Conservation (phyloP, 2,329 filamentous ascomycete genomes). For the Tolypocladium pustulatum region DNA sequence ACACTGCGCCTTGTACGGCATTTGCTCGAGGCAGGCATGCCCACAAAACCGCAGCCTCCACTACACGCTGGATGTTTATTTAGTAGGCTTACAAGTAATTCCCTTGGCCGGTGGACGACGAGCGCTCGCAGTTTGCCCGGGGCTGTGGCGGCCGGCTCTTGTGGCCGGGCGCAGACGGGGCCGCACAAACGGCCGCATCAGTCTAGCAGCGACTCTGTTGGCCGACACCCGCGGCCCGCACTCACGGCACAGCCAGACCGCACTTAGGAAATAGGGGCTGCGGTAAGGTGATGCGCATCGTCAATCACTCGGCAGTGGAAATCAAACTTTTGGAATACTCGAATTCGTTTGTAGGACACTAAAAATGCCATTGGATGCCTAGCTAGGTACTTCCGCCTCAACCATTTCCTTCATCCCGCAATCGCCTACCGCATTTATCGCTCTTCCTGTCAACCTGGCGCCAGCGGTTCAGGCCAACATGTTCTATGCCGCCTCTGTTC, state of each 20-base stretch:
- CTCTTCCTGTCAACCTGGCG: not conserved
- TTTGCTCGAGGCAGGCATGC: not conserved
- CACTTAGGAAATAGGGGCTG: not conserved
- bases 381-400: not conserved
- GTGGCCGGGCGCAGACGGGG: constrained; percentile 1
- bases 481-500: not conserved
- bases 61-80: not conserved
- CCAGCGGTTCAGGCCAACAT: not conserved
- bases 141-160: constrained; percentile 3
- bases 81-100: not conserved
- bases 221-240: not conserved
- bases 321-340: not conserved
- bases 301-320: not conserved
- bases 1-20: not conserved
- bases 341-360: not conserved
- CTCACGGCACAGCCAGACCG: not conserved
- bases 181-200: not conserved
- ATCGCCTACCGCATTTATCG: not conserved
- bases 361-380: too few relatives aligned
- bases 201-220: not conserved
- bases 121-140: not conserved
- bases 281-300: not conserved
- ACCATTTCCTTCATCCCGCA: not conserved
- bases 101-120: not conserved
- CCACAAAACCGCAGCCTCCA: not conserved